A percentile compares a stretch with the other conserved stretches of the same genome.
phyloP scores from a whole-genome alignment of 2,329 filamentous ascomycete species.

The Davidsoniella neocaledoniae region DNA sequence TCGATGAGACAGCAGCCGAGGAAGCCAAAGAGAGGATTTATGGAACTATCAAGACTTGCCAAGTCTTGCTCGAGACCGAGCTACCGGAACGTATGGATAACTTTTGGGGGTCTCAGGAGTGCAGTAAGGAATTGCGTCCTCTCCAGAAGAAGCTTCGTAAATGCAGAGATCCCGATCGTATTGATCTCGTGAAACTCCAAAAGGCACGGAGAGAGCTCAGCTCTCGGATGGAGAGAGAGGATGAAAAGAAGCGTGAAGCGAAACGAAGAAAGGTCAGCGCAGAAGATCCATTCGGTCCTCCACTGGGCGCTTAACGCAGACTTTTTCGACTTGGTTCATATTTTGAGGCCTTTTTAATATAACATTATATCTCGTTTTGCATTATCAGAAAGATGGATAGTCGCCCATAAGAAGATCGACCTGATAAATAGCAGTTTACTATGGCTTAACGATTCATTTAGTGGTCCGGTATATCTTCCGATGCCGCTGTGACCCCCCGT shows the following conservation, averaged over 20 bases:
- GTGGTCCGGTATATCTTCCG: too few species aligned
- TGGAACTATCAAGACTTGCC: slow-evolving; percentile 31
- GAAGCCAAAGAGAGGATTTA: slow-evolving; percentile 31
- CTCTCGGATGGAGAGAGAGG: slow-evolving; percentile 23
- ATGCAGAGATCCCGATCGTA: slow-evolving; percentile 58
- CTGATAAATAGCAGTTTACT: too few species aligned
- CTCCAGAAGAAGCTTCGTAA: slow-evolving; percentile 53
- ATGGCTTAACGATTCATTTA: too few species aligned
- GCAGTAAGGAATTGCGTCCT: slow-evolving; percentile 33
- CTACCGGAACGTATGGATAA: slow-evolving; percentile 36
- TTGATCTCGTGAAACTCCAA: slow-evolving; percentile 53
- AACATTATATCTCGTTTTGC: too few species aligned
- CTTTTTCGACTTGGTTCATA: too few species aligned
- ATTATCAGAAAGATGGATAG: too few species aligned
- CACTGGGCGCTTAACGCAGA: slow-evolving; percentile 15
- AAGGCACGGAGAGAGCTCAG: slow-evolving; percentile 42
- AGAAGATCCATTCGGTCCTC: slow-evolving; percentile 32
- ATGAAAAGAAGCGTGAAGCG: slow-evolving; percentile 25
- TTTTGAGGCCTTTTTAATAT: too few species aligned
- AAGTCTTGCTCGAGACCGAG: slow-evolving; percentile 37
- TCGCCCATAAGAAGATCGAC: too few species aligned
- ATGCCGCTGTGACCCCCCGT: too few species aligned
- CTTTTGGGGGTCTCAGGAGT: slow-evolving; percentile 36
- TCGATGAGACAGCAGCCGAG: slow-evolving; percentile 17
- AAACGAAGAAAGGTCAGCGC: slow-evolving; percentile 30